Conservation (phyloP, 768 basidiomycete genomes). For the Peribolospora kevripleyi region DNA sequence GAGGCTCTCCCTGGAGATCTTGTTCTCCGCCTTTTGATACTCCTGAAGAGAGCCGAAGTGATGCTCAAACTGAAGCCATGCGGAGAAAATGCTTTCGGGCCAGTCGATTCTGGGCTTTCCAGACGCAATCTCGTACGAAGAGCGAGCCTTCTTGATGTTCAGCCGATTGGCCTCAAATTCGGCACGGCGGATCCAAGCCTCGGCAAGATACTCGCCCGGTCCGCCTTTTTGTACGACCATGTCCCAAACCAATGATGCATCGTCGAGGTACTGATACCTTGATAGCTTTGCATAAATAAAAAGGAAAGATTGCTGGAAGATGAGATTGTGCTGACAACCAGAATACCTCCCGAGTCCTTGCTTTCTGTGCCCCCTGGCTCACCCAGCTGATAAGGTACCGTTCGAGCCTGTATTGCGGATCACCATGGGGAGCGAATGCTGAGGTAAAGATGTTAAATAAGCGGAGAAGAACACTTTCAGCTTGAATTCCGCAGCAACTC, state of each 20-base stretch:
- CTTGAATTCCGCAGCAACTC: slow-evolving; percentile 1
- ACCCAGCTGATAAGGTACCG: slow-evolving; percentile 58
- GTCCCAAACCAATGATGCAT: slow-evolving; percentile 12
- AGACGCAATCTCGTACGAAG: slow-evolving; percentile 35
- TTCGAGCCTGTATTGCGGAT: slow-evolving; percentile 54
- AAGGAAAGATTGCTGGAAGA: background rate
- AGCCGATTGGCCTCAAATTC: slow-evolving; percentile 25
- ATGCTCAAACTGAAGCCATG: slow-evolving; percentile 71
- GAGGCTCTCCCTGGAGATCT: slow-evolving; percentile 30
- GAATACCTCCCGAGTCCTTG: slow-evolving; percentile 3
- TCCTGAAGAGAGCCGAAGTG: slow-evolving; percentile 42
- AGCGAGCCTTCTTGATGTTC: slow-evolving; percentile 33
- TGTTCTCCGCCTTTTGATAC: slow-evolving; percentile 10
- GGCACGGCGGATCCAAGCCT: slow-evolving; percentile 49
- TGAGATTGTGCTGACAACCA: background rate
- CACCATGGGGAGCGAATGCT: slow-evolving; percentile 41
- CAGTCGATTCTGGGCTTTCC: slow-evolving; percentile 55
- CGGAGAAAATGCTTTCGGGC: slow-evolving; percentile 84
- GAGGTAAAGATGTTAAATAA: background rate
- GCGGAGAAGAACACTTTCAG: background rate
- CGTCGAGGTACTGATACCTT: slow-evolving; percentile 10
- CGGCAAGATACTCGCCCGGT: slow-evolving; percentile 30
- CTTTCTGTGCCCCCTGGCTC: slow-evolving; percentile 13
- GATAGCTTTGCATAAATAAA: slow-evolving; percentile 9
- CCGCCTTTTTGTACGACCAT: slow-evolving; percentile 27